Percentiles rank a stretch among this genome's conserved stretches.
Evolutionary conservation across 2,329 filamentous ascomycete species (phyloP).

Genomic region (Calonectria pauciramosa): DNA sequence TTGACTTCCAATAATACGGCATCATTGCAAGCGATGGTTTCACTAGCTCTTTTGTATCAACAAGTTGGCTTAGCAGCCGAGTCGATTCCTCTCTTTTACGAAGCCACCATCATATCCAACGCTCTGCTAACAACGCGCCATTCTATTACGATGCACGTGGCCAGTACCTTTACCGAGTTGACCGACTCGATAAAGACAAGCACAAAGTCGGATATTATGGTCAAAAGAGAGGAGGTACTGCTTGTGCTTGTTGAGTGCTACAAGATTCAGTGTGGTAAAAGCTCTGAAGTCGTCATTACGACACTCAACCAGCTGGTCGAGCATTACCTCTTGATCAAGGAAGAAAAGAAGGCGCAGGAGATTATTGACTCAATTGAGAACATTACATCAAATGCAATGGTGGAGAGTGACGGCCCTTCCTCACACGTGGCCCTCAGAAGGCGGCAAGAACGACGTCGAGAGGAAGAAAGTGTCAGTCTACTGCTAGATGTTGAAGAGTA

Average conservation of each 20-base stretch:
- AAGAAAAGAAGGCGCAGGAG: neutral
- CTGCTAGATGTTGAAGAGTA: neutral
- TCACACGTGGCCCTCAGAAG: neutral
- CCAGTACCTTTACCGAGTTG: neutral
- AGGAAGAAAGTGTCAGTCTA: neutral
- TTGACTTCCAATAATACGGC: slow-evolving; percentile 9
- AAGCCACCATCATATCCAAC: neutral
- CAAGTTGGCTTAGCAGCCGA: neutral
- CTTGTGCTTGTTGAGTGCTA: neutral
- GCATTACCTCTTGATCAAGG: neutral
- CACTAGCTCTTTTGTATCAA: neutral
- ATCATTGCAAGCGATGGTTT: neutral
- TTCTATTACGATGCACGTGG: neutral
- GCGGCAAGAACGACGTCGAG: neutral
- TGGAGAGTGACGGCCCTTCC: neutral
- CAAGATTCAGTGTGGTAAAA: neutral
- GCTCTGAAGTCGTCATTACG: neutral
- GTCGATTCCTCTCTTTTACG: neutral
- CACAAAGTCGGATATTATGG: slow-evolving; percentile 1
- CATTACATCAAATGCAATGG: neutral
- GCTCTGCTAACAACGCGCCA: neutral
- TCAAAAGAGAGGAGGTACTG: neutral
- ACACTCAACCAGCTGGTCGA: slow-evolving; percentile 1
- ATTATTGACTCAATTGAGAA: neutral
- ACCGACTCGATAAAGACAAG: neutral